phyloP scores from a whole-genome alignment of 192 early-diverging fungal species.

The Coemansia sp. region DNA sequence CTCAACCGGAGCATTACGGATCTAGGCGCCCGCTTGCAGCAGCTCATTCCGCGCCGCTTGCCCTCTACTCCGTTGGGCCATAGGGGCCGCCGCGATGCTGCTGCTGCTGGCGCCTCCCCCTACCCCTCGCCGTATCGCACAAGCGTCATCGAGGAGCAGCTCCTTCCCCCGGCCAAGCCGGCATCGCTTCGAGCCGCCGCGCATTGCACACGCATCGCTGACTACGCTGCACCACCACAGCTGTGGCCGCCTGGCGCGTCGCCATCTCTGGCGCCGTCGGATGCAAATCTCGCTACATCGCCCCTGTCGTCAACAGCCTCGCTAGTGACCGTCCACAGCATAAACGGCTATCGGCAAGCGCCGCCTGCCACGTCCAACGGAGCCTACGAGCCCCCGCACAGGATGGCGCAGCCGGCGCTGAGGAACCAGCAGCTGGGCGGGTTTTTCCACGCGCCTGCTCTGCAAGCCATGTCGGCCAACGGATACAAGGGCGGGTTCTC shows the following conservation, averaged over 20 bases:
- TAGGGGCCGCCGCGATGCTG: background rate
- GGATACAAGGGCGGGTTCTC: slow-evolving; percentile 31
- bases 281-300: background rate
- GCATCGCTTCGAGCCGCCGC: background rate
- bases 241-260: background rate
- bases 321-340: background rate
- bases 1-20: slow-evolving; percentile 36
- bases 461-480: background rate
- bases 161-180: background rate
- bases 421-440: slow-evolving; percentile 5
- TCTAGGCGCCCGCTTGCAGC: slow-evolving; percentile 35
- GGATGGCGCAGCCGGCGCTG: background rate
- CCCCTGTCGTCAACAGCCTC: background rate
- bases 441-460: slow-evolving; percentile 1
- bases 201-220: background rate
- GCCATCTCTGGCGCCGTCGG: background rate
- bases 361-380: no score
- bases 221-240: background rate
- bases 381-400: no score
- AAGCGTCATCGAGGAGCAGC: background rate
- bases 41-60: slow-evolving; percentile 45
- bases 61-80: background rate
- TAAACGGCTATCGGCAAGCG: background rate
- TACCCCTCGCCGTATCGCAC: background rate
- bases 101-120: background rate